Evolutionary conservation across 345 rosid species (phyloP).

Genomic region (Trapa bicornis): DNA sequence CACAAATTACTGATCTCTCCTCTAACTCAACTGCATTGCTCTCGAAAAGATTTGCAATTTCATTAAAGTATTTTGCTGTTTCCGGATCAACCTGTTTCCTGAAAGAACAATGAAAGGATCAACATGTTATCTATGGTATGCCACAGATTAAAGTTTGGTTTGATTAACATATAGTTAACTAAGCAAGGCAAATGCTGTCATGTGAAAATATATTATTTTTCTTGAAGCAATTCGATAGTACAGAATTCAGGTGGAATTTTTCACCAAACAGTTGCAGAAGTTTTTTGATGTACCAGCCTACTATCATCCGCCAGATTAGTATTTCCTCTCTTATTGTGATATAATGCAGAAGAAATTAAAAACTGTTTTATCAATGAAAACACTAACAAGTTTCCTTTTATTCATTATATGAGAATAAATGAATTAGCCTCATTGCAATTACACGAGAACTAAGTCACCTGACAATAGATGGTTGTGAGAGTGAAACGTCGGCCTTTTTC

Average conservation of each 20-base stretch:
- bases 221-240: too few species aligned
- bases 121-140: neutral
- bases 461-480: constrained; percentile 36
- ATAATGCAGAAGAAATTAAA: neutral
- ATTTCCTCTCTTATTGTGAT: neutral
- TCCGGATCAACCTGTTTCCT: constrained; percentile 89
- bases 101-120: constrained; percentile 8
- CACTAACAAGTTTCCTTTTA: neutral
- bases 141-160: neutral
- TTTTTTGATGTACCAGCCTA: neutral
- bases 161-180: neutral
- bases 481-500: constrained; percentile 30
- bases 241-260: neutral
- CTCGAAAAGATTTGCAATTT: constrained; percentile 75
- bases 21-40: constrained; percentile 58
- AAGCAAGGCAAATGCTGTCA: neutral
- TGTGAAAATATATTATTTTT: neutral
- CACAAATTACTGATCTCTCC: constrained; percentile 60
- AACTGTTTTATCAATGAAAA: neutral
- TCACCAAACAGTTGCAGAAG: neutral
- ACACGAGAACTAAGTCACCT: constrained; percentile 23
- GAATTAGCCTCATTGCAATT: neutral
- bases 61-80: constrained; percentile 60
- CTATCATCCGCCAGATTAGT: neutral
- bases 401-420: neutral